A percentile compares a stretch with the other conserved stretches of the same genome.
phyloP scores from a whole-genome alignment of 805 yeast genomes.

The Candida arabinofermentans region DNA sequence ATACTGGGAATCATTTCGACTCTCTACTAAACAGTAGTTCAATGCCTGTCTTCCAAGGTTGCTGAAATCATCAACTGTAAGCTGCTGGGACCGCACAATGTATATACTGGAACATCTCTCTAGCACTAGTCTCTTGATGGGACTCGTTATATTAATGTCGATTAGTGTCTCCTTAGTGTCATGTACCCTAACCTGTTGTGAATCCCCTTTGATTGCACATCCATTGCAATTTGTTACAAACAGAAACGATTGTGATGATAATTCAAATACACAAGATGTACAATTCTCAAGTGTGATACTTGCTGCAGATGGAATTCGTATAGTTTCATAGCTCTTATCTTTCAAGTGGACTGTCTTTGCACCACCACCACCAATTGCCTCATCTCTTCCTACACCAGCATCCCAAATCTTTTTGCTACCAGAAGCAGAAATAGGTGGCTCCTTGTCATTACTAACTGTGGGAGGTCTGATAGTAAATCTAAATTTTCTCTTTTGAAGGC shows the following conservation, averaged over 20 bases:
- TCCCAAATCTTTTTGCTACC: no score
- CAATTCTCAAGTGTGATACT: slow-evolving; percentile 21
- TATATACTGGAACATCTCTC: slow-evolving; percentile 20
- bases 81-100: slow-evolving; percentile 5
- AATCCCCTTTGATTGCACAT: slow-evolving; percentile 15
- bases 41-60: slow-evolving; percentile 5
- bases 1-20: background rate
- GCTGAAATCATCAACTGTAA: slow-evolving; percentile 29
- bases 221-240: slow-evolving; percentile 12
- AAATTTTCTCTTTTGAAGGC: slow-evolving; percentile 16
- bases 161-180: slow-evolving; percentile 9
- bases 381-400: no score
- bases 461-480: slow-evolving; percentile 18
- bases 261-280: slow-evolving; percentile 10
- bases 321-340: slow-evolving; percentile 4
- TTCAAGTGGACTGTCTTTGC: background rate
- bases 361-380: no score
- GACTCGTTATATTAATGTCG: slow-evolving; percentile 9
- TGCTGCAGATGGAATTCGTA: slow-evolving; percentile 11
- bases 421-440: background rate
- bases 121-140: slow-evolving; percentile 19
- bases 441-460: background rate
- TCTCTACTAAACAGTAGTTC: background rate
- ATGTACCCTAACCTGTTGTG: slow-evolving; percentile 28
- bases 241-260: slow-evolving; percentile 18